These are phyloP conservation scores for Agrocybe praecox DNA, from an alignment of 768 basidiomycete species.

Conservation along the genomic window DNA sequence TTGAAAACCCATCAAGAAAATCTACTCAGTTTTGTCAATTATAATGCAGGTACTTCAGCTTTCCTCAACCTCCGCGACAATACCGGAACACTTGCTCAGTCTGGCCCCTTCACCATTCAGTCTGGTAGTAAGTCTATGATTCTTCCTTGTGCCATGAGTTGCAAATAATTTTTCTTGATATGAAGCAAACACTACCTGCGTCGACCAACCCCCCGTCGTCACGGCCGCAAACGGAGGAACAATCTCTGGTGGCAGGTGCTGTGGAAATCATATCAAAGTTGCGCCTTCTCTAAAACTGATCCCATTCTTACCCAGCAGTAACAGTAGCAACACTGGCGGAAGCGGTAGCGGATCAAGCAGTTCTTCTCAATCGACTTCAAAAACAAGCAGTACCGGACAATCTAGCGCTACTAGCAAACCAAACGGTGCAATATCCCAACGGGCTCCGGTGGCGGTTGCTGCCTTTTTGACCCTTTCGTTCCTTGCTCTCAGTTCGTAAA, in stretches of 20 bases:
- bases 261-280: background rate
- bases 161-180: background rate
- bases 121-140: conserved; percentile 17
- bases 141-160: background rate
- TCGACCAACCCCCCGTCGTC: conserved; percentile 14
- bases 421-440: conserved; percentile 19
- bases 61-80: conserved; percentile 27
- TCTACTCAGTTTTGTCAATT: background rate
- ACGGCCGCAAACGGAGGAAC: conserved; percentile 9
- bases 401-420: conserved; percentile 8
- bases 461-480: conserved; percentile 18
- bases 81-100: conserved; percentile 24
- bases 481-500: background rate
- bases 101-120: conserved; percentile 24
- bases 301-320: background rate
- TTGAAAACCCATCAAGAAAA: background rate
- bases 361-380: conserved; percentile 6
- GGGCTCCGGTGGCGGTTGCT: conserved; percentile 21
- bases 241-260: background rate
- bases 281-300: background rate
- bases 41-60: conserved; percentile 17
- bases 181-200: conserved; percentile 22
- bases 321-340: background rate
- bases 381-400: background rate
- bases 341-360: background rate